These are phyloP conservation scores for Aspergillus ellipticus DNA, from an alignment of 495 filamentous ascomycete species.

Conservation along the genomic window DNA sequence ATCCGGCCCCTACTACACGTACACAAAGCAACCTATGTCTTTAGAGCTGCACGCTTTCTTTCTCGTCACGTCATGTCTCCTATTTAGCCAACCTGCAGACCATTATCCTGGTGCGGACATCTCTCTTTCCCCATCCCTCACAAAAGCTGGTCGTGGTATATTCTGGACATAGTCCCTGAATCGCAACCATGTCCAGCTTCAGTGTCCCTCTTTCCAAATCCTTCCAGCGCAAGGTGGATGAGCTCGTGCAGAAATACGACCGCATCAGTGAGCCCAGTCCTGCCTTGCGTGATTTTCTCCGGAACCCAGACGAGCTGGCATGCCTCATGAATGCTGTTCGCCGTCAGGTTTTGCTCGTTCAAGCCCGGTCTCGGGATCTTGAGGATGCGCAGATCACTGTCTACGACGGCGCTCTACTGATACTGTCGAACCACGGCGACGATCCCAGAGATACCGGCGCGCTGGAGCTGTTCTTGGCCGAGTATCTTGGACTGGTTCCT, in stretches of 20 bases:
- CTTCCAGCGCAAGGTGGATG: conserved; percentile 15
- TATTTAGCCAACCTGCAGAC: background rate
- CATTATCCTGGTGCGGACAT: background rate
- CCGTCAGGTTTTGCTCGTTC: conserved; percentile 29
- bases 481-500: conserved; percentile 34
- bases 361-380: conserved; percentile 30
- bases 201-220: background rate
- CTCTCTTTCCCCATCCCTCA: background rate
- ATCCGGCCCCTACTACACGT: background rate
- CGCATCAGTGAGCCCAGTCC: conserved; percentile 16
- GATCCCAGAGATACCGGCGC: conserved; percentile 24
- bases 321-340: conserved; percentile 27
- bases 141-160: background rate
- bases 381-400: conserved; percentile 39
- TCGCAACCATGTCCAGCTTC: conserved; percentile 2
- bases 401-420: conserved; percentile 37
- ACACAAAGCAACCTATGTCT: background rate
- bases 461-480: conserved; percentile 37
- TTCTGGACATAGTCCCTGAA: background rate
- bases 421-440: conserved; percentile 28
- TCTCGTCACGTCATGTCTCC: background rate
- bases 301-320: conserved; percentile 10
- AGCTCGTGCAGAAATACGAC: conserved; percentile 23
- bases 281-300: conserved; percentile 22
- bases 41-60: background rate